Conservation (phyloP, 164 flowering plant genomes). For the Liquidambar formosana region DNA sequence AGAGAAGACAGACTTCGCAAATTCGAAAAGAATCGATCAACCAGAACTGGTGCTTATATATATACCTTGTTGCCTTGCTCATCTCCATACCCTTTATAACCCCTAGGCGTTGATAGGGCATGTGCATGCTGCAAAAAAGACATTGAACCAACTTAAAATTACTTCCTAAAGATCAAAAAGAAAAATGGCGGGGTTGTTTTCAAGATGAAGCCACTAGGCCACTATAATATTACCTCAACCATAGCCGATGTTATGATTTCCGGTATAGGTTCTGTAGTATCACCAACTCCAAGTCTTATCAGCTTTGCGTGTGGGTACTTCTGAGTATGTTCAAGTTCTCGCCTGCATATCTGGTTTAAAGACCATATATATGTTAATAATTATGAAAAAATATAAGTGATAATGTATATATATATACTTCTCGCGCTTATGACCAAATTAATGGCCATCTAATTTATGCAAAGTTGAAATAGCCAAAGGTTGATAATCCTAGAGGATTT, state of each 20-base stretch:
- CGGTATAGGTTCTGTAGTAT: constrained; percentile 68
- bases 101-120: constrained; percentile 41
- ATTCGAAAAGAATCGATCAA: too few species aligned
- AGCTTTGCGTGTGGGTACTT: constrained; percentile 63
- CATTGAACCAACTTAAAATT: neutral
- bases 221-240: constrained; percentile 43
- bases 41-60: too few species aligned
- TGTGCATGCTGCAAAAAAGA: constrained; percentile 39
- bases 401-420: neutral
- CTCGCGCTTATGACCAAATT: too few species aligned
- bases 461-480: neutral
- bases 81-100: constrained; percentile 59
- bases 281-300: constrained; percentile 68
- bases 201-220: neutral
- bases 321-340: constrained; percentile 36
- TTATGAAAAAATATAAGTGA: neutral
- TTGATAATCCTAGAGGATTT: neutral
- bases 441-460: too few species aligned
- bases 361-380: neutral
- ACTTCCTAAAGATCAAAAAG: neutral
- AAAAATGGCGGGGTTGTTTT: neutral
- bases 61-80: constrained; percentile 62
- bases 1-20: too few species aligned
- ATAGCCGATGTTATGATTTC: constrained; percentile 48
- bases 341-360: constrained; percentile 39